Base-by-base conservation (phyloP, 805 yeast species). In the Ascoidea tarda region DNA sequence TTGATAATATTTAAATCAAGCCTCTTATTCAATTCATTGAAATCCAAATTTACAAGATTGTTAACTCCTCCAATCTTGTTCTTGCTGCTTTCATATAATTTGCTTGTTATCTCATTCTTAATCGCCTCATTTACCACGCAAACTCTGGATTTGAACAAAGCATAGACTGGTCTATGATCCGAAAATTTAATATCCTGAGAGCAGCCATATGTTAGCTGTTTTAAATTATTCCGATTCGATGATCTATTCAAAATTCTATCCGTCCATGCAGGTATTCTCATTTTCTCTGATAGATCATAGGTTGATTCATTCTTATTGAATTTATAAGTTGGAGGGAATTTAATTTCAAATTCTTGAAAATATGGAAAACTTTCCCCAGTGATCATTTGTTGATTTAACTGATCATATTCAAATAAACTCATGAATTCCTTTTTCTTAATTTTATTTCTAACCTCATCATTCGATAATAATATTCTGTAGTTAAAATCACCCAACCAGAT, bases 181-280 rank as follows among this genome's bases (percentile, higher is more conserved):
- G 96, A 87, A 59, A 86, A 84, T 16, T 71, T 64, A 21, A 87
- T 71, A 31, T 74, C 71, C 21, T 72, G 77, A 6, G 74, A 78
- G 50, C 83, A 72, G 12, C 78, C 74, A 63, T 91, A 93, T 6
- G 69, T 66, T 1, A 74, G 56, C 56, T 85, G 91, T 48, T 69
- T 72, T 53, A 90, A 64, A 8, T 75, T 71, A n/a, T 69, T 68
- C 44, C 14, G 8, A 14, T 38, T 38, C 14, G 44, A 38, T 14
- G 85, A 81, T 32, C 84, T 70, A 60, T 80, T 82, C 49, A 90
- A 66, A 38, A 91, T 81, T 53, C 99, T 70, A 68, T 93, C 99
- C 2, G 98, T 90, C 99, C 99, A 93, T 0, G 99, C 95, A 1
- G 99, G 99, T 10, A 87, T 81, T 56, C 99, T 77, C 66, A 81